Conservation (phyloP, 2,329 filamentous ascomycete genomes). For the Fusarium veterinarium region DNA sequence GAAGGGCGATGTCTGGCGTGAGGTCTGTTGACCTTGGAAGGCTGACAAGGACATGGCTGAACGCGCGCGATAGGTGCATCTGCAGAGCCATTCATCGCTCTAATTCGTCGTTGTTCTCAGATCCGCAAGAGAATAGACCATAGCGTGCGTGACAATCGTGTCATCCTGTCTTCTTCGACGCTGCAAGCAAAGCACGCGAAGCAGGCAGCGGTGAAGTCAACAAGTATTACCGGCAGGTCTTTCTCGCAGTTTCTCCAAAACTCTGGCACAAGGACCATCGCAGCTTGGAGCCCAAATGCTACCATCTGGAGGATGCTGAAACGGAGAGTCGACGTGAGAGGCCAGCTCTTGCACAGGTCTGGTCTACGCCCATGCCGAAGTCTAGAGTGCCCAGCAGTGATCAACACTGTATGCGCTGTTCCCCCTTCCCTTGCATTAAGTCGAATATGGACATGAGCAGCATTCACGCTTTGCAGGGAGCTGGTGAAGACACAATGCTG, state of each 20-base stretch:
- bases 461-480: not conserved
- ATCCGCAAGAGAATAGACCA: not conserved
- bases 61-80: not conserved
- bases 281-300: not conserved
- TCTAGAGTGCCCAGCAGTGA: not conserved
- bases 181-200: not conserved
- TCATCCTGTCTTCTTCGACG: not conserved
- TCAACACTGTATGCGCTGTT: not conserved
- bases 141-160: not conserved
- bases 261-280: not conserved
- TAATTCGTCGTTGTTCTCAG: not conserved
- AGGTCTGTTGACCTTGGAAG: not conserved
- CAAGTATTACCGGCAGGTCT: not conserved
- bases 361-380: not conserved
- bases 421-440: not conserved
- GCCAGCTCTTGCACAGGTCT: not conserved
- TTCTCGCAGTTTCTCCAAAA: too few species aligned
- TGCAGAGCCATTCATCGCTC: not conserved
- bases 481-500: too few species aligned
- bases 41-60: not conserved
- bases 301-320: not conserved
- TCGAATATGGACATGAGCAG: not conserved
- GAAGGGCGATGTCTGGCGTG: not conserved
- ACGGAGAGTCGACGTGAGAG: not conserved
- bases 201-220: not conserved